A percentile compares a stretch with the other conserved stretches of the same genome.
Evolutionary conservation across 2,329 filamentous ascomycete genomes (phyloP).

Genomic region (Fusarium ramigenum): DNA sequence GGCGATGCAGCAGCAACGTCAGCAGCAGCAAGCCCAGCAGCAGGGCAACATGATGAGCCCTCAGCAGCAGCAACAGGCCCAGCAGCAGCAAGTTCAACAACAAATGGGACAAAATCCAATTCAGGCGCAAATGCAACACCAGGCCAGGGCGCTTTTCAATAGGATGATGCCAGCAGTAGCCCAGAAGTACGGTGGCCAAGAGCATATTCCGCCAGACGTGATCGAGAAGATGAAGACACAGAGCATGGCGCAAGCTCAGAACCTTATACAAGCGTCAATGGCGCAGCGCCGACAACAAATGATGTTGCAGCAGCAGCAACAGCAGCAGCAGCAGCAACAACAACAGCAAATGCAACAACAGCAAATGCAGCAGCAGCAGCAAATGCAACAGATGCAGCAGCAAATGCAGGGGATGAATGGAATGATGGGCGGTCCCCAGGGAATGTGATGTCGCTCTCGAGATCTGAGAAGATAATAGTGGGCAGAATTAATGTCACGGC

Average conservation of each 20-base stretch:
- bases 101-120: constrained; percentile 41
- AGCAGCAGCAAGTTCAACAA: constrained; percentile 47
- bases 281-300: constrained; percentile 48
- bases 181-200: constrained; percentile 52
- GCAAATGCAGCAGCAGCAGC: constrained; percentile 43
- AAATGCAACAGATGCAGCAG: constrained; percentile 39
- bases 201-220: constrained; percentile 58
- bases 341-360: constrained; percentile 43
- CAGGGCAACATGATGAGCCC: constrained; percentile 54
- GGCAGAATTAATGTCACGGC: constrained; percentile 17
- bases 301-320: constrained; percentile 44
- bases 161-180: constrained; percentile 49
- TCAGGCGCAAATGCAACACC: constrained; percentile 48
- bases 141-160: constrained; percentile 51
- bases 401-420: constrained; percentile 47
- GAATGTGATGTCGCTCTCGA: constrained; percentile 50
- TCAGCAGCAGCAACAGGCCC: constrained; percentile 48
- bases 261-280: constrained; percentile 46
- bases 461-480: neutral
- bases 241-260: constrained; percentile 53
- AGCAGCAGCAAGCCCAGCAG: constrained; percentile 47
- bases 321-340: constrained; percentile 38
- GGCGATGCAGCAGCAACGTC: constrained; percentile 52
- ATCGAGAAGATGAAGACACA: constrained; percentile 56
- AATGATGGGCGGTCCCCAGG: constrained; percentile 63